phyloP scores from a whole-genome alignment of 2,329 filamentous ascomycete species.

The Colletotrichum agaves region DNA sequence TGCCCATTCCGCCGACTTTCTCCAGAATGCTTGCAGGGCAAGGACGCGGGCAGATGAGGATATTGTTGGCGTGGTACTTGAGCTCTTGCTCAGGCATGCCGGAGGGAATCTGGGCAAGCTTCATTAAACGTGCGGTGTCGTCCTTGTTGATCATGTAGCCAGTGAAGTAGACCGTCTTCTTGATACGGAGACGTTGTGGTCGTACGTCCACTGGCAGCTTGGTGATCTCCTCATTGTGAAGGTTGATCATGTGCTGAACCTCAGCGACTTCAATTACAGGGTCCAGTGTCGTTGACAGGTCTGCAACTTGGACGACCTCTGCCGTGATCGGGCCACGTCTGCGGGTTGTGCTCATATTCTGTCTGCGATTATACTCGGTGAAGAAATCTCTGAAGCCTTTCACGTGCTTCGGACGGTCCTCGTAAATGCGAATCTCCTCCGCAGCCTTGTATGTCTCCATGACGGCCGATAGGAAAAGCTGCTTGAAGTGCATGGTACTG shows the following conservation, averaged over 20 bases:
- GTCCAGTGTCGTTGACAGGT: conserved; percentile 78
- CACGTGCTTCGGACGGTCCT: conserved; percentile 74
- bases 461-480: conserved; percentile 81
- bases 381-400: conserved; percentile 90
- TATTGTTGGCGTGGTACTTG: conserved; percentile 86
- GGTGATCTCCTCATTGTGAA: conserved; percentile 76
- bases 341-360: conserved; percentile 52
- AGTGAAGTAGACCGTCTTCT: conserved; percentile 90
- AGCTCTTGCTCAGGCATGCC: conserved; percentile 75
- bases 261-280: conserved; percentile 83
- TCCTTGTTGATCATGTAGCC: conserved; percentile 83
- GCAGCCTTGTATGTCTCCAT: conserved; percentile 88
- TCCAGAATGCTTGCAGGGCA: conserved; percentile 78
- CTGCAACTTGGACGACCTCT: conserved; percentile 88
- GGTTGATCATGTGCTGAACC: conserved; percentile 89
- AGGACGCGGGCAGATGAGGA: conserved; percentile 86
- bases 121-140: conserved; percentile 78
- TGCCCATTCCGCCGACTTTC: conserved; percentile 88
- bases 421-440: conserved; percentile 82
- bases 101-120: conserved; percentile 72
- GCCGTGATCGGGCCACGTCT: conserved; percentile 74
- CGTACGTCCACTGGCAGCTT: conserved; percentile 48
- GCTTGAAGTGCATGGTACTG: conserved; percentile 93
- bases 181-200: conserved; percentile 72
- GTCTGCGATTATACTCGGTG: conserved; percentile 75